These are phyloP conservation scores for Mortierella sp. DNA, from an alignment of 371 early-diverging fungal genomes.

Conservation along the genomic window DNA sequence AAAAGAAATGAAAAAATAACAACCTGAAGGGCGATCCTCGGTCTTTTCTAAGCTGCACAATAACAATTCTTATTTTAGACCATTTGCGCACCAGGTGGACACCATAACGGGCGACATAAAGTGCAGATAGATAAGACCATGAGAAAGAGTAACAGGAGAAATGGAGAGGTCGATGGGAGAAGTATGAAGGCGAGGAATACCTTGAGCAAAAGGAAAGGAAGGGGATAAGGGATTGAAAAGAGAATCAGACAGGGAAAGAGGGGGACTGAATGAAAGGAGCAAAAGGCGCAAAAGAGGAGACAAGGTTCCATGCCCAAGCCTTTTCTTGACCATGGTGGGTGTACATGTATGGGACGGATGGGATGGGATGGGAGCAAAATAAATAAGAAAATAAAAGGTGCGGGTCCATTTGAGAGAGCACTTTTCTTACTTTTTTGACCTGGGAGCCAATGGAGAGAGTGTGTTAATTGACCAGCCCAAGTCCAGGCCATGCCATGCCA, in stretches of 20 bases:
- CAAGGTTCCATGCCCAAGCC: constrained; percentile 10
- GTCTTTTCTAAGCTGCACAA: not conserved
- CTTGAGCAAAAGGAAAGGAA: not conserved
- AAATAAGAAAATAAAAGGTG: not conserved
- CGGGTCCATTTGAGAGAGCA: constrained; percentile 5
- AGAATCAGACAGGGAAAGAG: not conserved
- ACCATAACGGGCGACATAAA: not conserved
- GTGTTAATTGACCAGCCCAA: not conserved
- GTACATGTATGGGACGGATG: not conserved
- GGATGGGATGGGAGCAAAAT: constrained; percentile 1
- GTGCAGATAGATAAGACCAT: not conserved
- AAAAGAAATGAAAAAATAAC: not conserved
- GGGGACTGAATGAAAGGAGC: not conserved
- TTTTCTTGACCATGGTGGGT: not conserved
- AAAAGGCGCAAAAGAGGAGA: not conserved
- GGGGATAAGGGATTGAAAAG: not conserved
- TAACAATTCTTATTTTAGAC: constrained; percentile 5
- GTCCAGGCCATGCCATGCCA: constrained; percentile 4
- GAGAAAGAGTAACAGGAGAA: not conserved
- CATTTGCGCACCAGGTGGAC: not conserved
- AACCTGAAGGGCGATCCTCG: not conserved
- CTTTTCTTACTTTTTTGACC: not conserved
- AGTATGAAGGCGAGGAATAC: not conserved
- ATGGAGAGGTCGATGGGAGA: not conserved
- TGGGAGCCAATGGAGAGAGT: not conserved